Percentiles rank a stretch among this genome's conserved stretches.
These are phyloP conservation scores for Penicillium antarcticum DNA, from an alignment of 495 filamentous ascomycete species.

Conservation along the genomic window DNA sequence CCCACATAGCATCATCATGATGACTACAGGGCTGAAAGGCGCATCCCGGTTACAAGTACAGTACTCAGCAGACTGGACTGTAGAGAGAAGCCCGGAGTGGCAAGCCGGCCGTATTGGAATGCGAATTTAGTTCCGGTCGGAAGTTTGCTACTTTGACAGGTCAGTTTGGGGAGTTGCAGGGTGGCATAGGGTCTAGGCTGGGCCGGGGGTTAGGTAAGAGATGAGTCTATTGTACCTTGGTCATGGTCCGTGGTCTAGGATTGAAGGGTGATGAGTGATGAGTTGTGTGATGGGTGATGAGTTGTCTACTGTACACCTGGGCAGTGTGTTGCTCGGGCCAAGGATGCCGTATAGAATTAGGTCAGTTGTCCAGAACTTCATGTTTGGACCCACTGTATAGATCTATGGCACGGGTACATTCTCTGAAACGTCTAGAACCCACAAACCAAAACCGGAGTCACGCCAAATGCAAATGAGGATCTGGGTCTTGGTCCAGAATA, in stretches of 20 bases:
- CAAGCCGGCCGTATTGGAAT: slow-evolving; percentile 9
- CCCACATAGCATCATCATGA: too few relatives aligned
- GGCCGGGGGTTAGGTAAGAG: too few relatives aligned
- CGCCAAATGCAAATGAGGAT: slow-evolving; percentile 9
- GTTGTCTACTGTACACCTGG: too few relatives aligned
- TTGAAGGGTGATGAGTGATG: too few relatives aligned
- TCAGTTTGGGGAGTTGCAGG: too few relatives aligned
- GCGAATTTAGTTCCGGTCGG: not conserved
- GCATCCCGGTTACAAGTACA: not conserved
- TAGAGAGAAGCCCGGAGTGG: not conserved
- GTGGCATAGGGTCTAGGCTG: too few relatives aligned
- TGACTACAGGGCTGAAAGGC: not conserved
- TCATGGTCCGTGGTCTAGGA: too few relatives aligned
- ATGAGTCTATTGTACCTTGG: too few relatives aligned
- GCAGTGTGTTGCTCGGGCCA: too few relatives aligned
- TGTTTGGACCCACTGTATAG: not conserved
- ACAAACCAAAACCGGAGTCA: not conserved
- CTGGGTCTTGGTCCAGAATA: not conserved
- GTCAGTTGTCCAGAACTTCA: not conserved
- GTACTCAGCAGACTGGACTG: too few relatives aligned
- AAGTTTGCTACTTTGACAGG: not conserved
- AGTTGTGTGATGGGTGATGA: too few relatives aligned
- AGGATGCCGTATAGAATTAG: too few relatives aligned
- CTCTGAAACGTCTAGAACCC: not conserved
- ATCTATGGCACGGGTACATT: not conserved